Evolutionary conservation across 805 yeast genomes (phyloP).

Genomic region (Blastobotrys muscicola): DNA sequence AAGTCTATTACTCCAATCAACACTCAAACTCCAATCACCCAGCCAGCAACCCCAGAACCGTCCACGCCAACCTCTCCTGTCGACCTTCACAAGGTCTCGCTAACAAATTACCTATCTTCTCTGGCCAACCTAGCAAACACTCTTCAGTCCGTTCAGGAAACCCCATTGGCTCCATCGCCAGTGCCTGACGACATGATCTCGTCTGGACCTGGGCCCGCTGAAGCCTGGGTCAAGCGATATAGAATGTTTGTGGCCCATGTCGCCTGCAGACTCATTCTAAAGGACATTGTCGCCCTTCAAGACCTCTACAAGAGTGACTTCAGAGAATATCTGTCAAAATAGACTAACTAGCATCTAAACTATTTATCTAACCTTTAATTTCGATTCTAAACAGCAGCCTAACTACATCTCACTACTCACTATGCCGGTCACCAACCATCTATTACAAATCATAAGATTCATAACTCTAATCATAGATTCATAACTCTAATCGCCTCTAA

Average conservation of each 20-base stretch:
- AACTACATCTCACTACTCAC: no score
- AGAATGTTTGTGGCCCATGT: conserved; percentile 9
- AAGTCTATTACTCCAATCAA: conserved; percentile 3
- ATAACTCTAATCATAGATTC: no score
- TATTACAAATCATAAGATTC: no score
- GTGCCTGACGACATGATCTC: not conserved
- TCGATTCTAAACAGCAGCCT: no score
- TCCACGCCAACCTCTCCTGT: not conserved
- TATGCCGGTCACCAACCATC: no score
- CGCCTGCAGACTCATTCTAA: conserved; percentile 10
- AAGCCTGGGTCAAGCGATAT: conserved; percentile 6
- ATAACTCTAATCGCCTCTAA: no score
- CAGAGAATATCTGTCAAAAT: conserved; percentile 6
- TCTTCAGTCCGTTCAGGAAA: conserved; percentile 6
- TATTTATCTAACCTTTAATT: no score
- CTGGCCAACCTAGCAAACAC: conserved; percentile 5
- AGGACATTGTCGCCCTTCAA: conserved; percentile 7
- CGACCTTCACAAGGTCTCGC: not conserved
- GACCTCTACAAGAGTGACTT: conserved; percentile 8
- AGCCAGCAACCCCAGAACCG: conserved; percentile 1
- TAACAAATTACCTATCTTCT: conserved; percentile 5
- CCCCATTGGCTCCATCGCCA: not conserved
- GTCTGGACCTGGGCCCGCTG: conserved; percentile 2
- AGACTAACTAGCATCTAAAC: not conserved
- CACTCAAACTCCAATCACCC: not conserved